A percentile compares a stretch with the other conserved stretches of the same genome.
These are phyloP conservation scores for Monosporascus sp. DNA, from an alignment of 2,329 filamentous ascomycete genomes.

Conservation along the genomic window DNA sequence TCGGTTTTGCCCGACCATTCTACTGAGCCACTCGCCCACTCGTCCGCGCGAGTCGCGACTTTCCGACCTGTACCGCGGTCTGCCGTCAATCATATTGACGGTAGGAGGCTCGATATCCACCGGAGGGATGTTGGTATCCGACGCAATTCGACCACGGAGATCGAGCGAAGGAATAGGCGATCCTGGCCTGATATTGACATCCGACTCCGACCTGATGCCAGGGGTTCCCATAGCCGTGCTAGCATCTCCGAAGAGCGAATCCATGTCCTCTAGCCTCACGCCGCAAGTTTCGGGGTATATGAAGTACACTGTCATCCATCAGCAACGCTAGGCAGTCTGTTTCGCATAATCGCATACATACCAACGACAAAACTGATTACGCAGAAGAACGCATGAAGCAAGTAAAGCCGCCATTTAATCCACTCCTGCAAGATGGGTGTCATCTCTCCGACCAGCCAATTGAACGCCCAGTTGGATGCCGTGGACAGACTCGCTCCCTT, in stretches of 20 bases:
- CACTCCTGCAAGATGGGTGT: constrained; percentile 88
- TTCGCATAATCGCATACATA: constrained; percentile 43
- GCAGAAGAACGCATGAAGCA: constrained; percentile 96
- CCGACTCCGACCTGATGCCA: constrained; percentile 66
- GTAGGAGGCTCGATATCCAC: constrained; percentile 76
- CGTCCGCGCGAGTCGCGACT: constrained; percentile 28
- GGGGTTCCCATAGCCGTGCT: constrained; percentile 77
- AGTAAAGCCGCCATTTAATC: constrained; percentile 90
- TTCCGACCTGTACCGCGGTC: constrained; percentile 32
- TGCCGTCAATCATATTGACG: constrained; percentile 43
- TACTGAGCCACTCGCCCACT: constrained; percentile 45
- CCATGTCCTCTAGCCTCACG: constrained; percentile 94
- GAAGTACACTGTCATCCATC: constrained; percentile 70
- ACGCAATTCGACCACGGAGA: constrained; percentile 53
- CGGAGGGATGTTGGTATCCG: constrained; percentile 68
- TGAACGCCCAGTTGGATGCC: constrained; percentile 96
- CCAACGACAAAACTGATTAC: constrained; percentile 92
- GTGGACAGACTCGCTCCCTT: constrained; percentile 96
- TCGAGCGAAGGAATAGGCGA: constrained; percentile 79
- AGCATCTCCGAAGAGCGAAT: constrained; percentile 86
- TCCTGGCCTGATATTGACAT: constrained; percentile 70
- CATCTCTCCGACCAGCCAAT: constrained; percentile 94
- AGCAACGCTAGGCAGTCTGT: constrained; percentile 5
- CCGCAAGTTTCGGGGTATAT: constrained; percentile 96
- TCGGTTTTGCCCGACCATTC: constrained; percentile 34